These are phyloP conservation scores for Melampsora larici-populina DNA, from an alignment of 1,284 basidiomycete species.

Conservation along the genomic window DNA sequence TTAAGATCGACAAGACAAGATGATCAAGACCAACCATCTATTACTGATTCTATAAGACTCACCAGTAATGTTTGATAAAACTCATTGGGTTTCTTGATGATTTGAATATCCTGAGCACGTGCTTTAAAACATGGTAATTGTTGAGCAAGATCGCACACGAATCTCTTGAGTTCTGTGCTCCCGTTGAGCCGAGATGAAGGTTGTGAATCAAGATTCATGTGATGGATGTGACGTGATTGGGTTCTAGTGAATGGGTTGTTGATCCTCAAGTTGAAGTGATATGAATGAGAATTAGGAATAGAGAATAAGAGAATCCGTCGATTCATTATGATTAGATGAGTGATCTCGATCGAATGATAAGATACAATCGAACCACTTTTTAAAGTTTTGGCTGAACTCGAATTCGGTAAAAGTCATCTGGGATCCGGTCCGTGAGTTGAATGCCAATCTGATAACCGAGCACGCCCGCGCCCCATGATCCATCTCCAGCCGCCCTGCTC, in stretches of 20 bases:
- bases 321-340: no score
- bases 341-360: no score
- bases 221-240: background rate
- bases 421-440: no score
- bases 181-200: background rate
- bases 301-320: no score
- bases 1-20: background rate
- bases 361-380: no score
- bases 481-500: no score
- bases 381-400: no score
- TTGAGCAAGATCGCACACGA: background rate
- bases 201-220: background rate
- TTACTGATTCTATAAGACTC: conserved; percentile 45
- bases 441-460: no score
- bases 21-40: background rate
- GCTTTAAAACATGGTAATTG: conserved; percentile 56
- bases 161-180: background rate
- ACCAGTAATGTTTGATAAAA: conserved; percentile 57
- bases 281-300: background rate
- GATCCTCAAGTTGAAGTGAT: background rate
- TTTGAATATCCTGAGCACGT: conserved; percentile 54
- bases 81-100: conserved; percentile 55
- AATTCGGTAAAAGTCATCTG: no score
- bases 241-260: background rate
- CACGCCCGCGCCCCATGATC: no score